A percentile compares a stretch with the other conserved stretches of the same genome.
These are phyloP conservation scores for Anisodus acutangulus DNA, from an alignment of 257 asterid genomes.

Conservation along the genomic window DNA sequence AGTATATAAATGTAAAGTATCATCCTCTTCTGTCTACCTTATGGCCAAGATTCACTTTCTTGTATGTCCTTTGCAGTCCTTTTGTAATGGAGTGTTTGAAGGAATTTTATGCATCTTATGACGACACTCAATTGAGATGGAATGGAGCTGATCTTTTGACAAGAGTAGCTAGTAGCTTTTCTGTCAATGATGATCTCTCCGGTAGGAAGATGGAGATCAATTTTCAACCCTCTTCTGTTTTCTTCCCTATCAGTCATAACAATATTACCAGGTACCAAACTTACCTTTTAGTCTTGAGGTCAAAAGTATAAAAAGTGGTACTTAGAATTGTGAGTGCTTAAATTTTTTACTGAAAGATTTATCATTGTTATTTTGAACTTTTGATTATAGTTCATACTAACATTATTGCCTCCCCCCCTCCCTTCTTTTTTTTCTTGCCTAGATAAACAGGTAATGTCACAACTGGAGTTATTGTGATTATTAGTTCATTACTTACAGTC, in stretches of 20 bases:
- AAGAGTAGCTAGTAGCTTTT: constrained; percentile 63
- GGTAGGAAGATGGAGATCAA: constrained; percentile 52
- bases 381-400: background rate
- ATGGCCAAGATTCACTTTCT: constrained; percentile 9
- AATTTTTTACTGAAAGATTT: background rate
- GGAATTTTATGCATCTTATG: constrained; percentile 90
- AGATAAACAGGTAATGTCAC: background rate
- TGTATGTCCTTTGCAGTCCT: constrained; percentile 58
- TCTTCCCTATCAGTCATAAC: constrained; percentile 63
- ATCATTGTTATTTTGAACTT: background rate
- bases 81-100: constrained; percentile 77
- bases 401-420: no score
- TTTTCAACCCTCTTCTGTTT: constrained; percentile 58
- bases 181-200: constrained; percentile 44
- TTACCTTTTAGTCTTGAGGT: background rate
- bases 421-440: background rate
- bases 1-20: background rate
- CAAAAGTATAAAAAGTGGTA: background rate
- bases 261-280: constrained; percentile 60
- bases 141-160: constrained; percentile 89
- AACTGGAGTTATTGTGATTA: background rate
- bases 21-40: background rate
- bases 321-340: background rate
- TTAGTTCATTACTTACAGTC: background rate
- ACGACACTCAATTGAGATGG: constrained; percentile 77